Evolutionary conservation across 1,139 yeast species (phyloP), one percentile per base, ranked within the genome.

Genomic region (Blastobotrys indianensis): DNA sequence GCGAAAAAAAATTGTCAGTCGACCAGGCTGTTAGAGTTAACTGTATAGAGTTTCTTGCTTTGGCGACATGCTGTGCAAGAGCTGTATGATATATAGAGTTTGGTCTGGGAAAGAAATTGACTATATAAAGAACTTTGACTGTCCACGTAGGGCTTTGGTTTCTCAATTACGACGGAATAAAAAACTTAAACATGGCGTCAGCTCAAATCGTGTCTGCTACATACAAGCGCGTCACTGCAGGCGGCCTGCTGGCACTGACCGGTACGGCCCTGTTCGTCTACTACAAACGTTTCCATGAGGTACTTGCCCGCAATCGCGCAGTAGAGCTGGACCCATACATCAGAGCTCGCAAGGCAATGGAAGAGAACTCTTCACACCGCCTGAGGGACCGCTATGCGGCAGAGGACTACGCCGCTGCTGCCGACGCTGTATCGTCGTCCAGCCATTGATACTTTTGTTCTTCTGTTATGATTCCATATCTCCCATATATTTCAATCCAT

Each of bases 171-270:
- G 4, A 20, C 25, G n/a, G n/a, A n/a, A n/a, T 20, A 20, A 4
- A 20, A 20, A 20, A 20, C 4, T 7, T 20, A 20, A 20, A n/a
- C n/a, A n/a, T 20, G 25, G 25, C 7, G 25, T 20, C 25, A 20
- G 25, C 25, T 20, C 25, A 20, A 20, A 7, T 20, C 7, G 39
- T 25, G 13, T 37, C 39, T 4, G 9, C 28, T 7, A 25, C 11
- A 7, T 23, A 7, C 39, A 37, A 37, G 28, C 17, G 15, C 13
- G 39, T n/a, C 31, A 37, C 39, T 7, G 32, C 28, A n/a, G 39
- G 12, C 10, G 39, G 39, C 23, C 16, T 37, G 32, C 13, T 28
- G 4, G 39, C 20, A 7, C 29, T 20, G 4, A 15, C 16, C 3
- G 11, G 32, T 10, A 10, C 17, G 4, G 28, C 20, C n/a, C 23